These are phyloP conservation scores for Boletus bicolor DNA, from an alignment of 768 basidiomycete genomes.

Conservation along the genomic window DNA sequence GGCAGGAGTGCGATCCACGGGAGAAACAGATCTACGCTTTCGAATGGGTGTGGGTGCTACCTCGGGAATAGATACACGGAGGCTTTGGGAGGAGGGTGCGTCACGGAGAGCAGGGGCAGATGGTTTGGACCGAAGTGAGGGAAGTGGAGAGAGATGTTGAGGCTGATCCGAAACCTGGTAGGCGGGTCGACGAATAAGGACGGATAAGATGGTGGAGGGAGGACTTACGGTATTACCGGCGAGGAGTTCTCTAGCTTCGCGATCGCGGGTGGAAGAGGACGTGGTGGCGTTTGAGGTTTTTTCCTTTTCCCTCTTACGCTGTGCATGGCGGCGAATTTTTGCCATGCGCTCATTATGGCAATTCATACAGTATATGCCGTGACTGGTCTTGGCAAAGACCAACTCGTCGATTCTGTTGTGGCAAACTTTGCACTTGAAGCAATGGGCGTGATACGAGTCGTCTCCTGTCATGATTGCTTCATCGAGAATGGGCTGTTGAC, in stretches of 20 bases:
- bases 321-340: slow-evolving; percentile 84
- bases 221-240: slow-evolving; percentile 43
- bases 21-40: slow-evolving; percentile 12
- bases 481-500: slow-evolving; percentile 90
- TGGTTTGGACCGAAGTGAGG: slow-evolving; percentile 21
- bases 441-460: slow-evolving; percentile 97
- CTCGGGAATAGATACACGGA: slow-evolving; percentile 14
- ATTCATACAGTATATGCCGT: slow-evolving; percentile 98
- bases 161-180: slow-evolving; percentile 10
- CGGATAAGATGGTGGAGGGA: not conserved
- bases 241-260: slow-evolving; percentile 26
- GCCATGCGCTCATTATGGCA: slow-evolving; percentile 98
- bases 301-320: slow-evolving; percentile 76
- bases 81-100: slow-evolving; percentile 21
- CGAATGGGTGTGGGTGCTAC: not conserved
- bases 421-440: slow-evolving; percentile 98
- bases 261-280: slow-evolving; percentile 27
- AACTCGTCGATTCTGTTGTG: slow-evolving; percentile 94
- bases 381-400: slow-evolving; percentile 96
- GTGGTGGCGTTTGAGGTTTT: slow-evolving; percentile 29
- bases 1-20: slow-evolving; percentile 8
- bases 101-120: slow-evolving; percentile 27
- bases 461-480: slow-evolving; percentile 99
- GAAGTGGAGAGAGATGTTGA: slow-evolving; percentile 1
- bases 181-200: not conserved